These are phyloP conservation scores for Tetragonia tetragonoides DNA, from an alignment of 148 eudicot genomes.

Conservation along the genomic window DNA sequence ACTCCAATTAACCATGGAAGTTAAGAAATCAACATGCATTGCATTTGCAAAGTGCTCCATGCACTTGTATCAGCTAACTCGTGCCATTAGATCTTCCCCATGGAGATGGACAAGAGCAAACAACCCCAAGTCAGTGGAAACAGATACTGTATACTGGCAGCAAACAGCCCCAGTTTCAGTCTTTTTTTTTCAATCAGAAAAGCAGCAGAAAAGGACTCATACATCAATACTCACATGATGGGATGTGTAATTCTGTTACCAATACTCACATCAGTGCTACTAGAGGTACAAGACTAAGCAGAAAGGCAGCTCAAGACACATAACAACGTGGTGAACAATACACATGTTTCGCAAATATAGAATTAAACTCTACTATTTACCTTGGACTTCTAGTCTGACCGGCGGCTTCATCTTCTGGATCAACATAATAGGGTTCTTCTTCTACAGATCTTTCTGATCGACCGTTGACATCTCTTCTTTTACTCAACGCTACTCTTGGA, in stretches of 20 bases:
- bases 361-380: conserved; percentile 29
- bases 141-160: too few species aligned
- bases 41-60: too few species aligned
- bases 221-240: neutral
- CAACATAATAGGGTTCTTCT: conserved; percentile 55
- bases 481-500: conserved; percentile 71
- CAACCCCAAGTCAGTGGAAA: too few species aligned
- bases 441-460: conserved; percentile 89
- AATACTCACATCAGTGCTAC: neutral
- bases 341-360: neutral
- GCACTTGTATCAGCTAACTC: too few species aligned
- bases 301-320: neutral
- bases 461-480: conserved; percentile 77
- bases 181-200: neutral
- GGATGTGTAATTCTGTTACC: neutral
- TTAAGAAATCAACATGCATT: too few species aligned
- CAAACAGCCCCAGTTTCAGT: too few species aligned
- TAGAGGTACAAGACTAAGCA: neutral
- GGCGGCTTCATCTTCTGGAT: conserved; percentile 88
- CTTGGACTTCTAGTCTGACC: conserved; percentile 74
- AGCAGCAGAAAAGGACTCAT: neutral
- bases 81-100: too few species aligned
- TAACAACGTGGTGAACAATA: neutral
- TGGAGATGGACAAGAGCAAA: too few species aligned
- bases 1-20: too few species aligned